A percentile compares a stretch with the other conserved stretches of the same genome.
Conservation (phyloP, 768 basidiomycete genomes). For the Mycena metata region DNA sequence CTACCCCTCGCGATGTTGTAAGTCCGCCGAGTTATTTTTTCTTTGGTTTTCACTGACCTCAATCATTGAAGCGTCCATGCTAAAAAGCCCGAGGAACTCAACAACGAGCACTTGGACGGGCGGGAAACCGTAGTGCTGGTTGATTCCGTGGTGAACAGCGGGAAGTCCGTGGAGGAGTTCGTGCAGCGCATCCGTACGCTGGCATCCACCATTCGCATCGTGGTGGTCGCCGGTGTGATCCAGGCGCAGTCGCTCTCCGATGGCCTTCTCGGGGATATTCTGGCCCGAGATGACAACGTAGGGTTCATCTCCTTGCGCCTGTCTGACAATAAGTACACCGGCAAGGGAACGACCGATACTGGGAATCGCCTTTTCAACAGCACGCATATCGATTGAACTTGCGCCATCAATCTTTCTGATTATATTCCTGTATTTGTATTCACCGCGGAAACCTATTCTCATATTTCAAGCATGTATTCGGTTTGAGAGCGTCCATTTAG, state of each 20-base stretch:
- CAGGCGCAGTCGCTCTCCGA: constrained; percentile 37
- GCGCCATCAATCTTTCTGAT: not conserved
- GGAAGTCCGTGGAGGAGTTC: constrained; percentile 42
- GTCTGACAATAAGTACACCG: constrained; percentile 43
- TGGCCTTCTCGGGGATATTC: constrained; percentile 30
- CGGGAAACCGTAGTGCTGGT: constrained; percentile 40
- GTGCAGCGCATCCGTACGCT: constrained; percentile 35
- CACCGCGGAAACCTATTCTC: not conserved
- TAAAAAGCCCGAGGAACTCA: constrained; percentile 39
- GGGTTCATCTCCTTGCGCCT: constrained; percentile 40
- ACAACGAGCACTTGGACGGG: constrained; percentile 30
- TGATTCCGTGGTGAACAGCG: constrained; percentile 45
- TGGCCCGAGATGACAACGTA: constrained; percentile 37
- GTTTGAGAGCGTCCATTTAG: not conserved
- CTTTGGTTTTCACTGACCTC: constrained; percentile 17
- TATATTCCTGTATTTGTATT: not conserved
- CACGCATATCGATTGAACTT: constrained; percentile 36
- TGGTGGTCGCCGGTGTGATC: constrained; percentile 39
- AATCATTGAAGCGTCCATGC: constrained; percentile 39
- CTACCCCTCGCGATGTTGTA: constrained; percentile 41
- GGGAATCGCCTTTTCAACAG: constrained; percentile 43
- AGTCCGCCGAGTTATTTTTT: constrained; percentile 14
- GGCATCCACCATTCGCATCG: constrained; percentile 32
- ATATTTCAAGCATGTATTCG: too few relatives aligned
- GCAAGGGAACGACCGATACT: constrained; percentile 41